Evolutionary conservation across 805 yeast genomes (phyloP).

Genomic region (Torulaspora quercuum): DNA sequence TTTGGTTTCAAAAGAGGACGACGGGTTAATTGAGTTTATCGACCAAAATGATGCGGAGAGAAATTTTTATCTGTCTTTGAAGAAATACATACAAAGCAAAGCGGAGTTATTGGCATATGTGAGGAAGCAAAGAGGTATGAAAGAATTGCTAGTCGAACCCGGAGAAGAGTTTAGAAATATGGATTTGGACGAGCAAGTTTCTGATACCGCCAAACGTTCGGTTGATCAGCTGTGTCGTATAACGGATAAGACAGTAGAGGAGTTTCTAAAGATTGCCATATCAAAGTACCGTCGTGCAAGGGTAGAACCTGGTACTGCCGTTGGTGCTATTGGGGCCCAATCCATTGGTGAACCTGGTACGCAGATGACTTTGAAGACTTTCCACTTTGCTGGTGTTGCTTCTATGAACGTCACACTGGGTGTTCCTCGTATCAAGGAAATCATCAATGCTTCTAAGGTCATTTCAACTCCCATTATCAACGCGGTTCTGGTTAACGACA

Average conservation of each 20-base stretch:
- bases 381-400: slow-evolving; percentile 99
- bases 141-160: slow-evolving; percentile 43
- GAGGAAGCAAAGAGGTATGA: slow-evolving; percentile 53
- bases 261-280: slow-evolving; percentile 73
- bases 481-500: slow-evolving; percentile 86
- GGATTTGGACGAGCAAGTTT: slow-evolving; percentile 39
- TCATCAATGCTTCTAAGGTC: slow-evolving; percentile 91
- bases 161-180: slow-evolving; percentile 44
- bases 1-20: slow-evolving; percentile 43
- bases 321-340: slow-evolving; percentile 99
- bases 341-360: slow-evolving; percentile 99
- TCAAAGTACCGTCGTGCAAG: slow-evolving; percentile 81
- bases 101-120: slow-evolving; percentile 53
- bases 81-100: slow-evolving; percentile 57
- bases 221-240: slow-evolving; percentile 67
- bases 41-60: slow-evolving; percentile 89
- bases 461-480: slow-evolving; percentile 96
- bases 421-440: slow-evolving; percentile 99
- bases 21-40: slow-evolving; percentile 55
- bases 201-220: slow-evolving; percentile 42
- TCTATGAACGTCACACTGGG: slow-evolving; percentile 98
- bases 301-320: slow-evolving; percentile 99
- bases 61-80: slow-evolving; percentile 71
- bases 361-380: slow-evolving; percentile 93
- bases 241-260: slow-evolving; percentile 53